A percentile compares a stretch with the other conserved stretches of the same genome.
Evolutionary conservation across 495 filamentous ascomycete genomes (phyloP).

Genomic region (Talaromyces borbonicus): DNA sequence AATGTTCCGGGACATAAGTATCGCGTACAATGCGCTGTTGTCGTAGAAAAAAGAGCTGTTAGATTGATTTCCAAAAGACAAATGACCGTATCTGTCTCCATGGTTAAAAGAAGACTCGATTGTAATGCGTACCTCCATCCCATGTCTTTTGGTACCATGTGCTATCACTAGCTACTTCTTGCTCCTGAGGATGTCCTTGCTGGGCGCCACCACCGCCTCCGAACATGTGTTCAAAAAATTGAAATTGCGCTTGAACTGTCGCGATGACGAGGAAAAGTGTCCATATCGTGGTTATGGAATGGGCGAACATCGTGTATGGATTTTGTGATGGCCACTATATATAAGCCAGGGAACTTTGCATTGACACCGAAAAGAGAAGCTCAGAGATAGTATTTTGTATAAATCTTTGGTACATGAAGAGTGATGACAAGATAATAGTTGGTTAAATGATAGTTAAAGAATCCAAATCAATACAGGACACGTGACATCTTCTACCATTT

Average conservation of each 20-base stretch:
- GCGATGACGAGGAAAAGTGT: constrained; percentile 40
- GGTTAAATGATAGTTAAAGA: too few species aligned
- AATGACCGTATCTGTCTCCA: too few species aligned
- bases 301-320: constrained; percentile 18
- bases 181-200: constrained; percentile 50
- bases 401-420: too few species aligned
- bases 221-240: constrained; percentile 86
- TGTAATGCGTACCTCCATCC: constrained; percentile 39
- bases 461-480: constrained; percentile 15
- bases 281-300: constrained; percentile 21
- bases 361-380: too few species aligned
- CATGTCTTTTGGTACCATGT: constrained; percentile 66
- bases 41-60: not conserved
- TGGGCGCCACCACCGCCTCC: constrained; percentile 46
- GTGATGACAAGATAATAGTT: too few species aligned
- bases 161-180: constrained; percentile 70
- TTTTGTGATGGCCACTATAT: too few species aligned
- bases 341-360: too few species aligned
- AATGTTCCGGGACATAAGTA: constrained; percentile 90
- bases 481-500: constrained; percentile 3
- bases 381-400: too few species aligned
- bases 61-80: too few species aligned
- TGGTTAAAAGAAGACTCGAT: not conserved
- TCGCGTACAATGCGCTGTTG: constrained; percentile 63
- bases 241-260: constrained; percentile 60